Evolutionary conservation across 371 early-diverging fungal species (phyloP).

Genomic region (Mortierella sp.): DNA sequence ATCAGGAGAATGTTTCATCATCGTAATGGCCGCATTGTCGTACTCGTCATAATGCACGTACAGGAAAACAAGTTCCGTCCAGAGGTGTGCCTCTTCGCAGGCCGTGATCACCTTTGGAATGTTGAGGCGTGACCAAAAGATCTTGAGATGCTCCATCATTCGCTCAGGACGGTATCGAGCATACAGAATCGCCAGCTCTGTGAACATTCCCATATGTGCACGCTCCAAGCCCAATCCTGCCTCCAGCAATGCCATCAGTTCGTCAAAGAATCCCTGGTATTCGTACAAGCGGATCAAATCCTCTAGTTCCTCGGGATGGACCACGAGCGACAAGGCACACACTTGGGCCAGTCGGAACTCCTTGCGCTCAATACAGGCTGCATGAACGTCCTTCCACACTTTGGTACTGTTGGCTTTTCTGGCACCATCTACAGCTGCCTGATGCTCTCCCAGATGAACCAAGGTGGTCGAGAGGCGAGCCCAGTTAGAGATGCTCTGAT

Average conservation of each 20-base stretch:
- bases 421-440: conserved; percentile 97
- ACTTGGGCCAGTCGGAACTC: conserved; percentile 98
- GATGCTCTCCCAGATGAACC: conserved; percentile 94
- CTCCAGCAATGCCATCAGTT: conserved; percentile 90
- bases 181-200: conserved; percentile 95
- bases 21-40: conserved; percentile 94
- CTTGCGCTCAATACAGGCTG: conserved; percentile 90
- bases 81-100: conserved; percentile 92
- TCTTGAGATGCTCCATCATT: conserved; percentile 95
- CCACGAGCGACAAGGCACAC: conserved; percentile 94
- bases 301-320: conserved; percentile 97
- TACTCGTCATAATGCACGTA: conserved; percentile 98
- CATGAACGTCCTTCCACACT: conserved; percentile 98
- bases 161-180: conserved; percentile 93
- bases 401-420: conserved; percentile 95
- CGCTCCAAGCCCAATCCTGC: conserved; percentile 95
- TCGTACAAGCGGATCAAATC: conserved; percentile 90
- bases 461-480: conserved; percentile 94
- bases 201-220: conserved; percentile 99
- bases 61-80: conserved; percentile 97
- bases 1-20: conserved; percentile 92
- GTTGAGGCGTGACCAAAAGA: conserved; percentile 96
- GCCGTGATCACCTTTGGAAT: conserved; percentile 98
- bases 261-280: conserved; percentile 86
- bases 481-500: conserved; percentile 95